These are phyloP conservation scores for Aspergillus sclerotioniger DNA, from an alignment of 495 filamentous ascomycete species.

Conservation along the genomic window DNA sequence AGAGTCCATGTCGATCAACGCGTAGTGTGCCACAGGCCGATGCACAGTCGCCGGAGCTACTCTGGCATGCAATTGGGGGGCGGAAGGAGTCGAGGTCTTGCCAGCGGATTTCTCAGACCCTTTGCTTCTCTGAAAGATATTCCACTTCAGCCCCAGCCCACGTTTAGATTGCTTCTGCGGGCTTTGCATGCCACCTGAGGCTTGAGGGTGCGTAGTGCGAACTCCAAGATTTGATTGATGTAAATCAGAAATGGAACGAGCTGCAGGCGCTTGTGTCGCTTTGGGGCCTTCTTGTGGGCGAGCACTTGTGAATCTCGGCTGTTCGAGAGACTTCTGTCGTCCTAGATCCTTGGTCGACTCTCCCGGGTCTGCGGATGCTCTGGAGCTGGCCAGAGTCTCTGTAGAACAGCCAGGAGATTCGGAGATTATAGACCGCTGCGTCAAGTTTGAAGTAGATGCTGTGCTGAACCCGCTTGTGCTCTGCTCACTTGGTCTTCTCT, in stretches of 20 bases:
- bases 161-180: slow-evolving; percentile 25
- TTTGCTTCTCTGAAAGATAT: slow-evolving; percentile 68
- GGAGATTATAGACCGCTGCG: slow-evolving; percentile 19
- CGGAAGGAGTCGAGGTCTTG: slow-evolving; percentile 11
- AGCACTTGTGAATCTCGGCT: neutral
- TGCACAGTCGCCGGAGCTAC: slow-evolving; percentile 36
- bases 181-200: neutral
- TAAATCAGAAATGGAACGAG: neutral
- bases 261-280: neutral
- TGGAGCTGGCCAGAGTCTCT: slow-evolving; percentile 34
- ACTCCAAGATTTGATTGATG: neutral
- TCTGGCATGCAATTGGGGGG: slow-evolving; percentile 37
- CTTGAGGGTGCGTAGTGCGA: neutral
- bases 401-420: slow-evolving; percentile 31
- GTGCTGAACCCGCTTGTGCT: slow-evolving; percentile 55
- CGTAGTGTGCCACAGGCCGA: slow-evolving; percentile 71
- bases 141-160: slow-evolving; percentile 65
- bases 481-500: slow-evolving; percentile 61
- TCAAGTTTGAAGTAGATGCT: slow-evolving; percentile 38
- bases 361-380: slow-evolving; percentile 10
- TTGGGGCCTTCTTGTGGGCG: neutral
- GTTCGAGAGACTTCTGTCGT: neutral
- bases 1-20: slow-evolving; percentile 73
- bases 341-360: slow-evolving; percentile 13
- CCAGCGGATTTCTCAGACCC: slow-evolving; percentile 15